These are phyloP conservation scores for Oryza coarctata DNA, from an alignment of 176 grass and related monocot species.

Conservation along the genomic window DNA sequence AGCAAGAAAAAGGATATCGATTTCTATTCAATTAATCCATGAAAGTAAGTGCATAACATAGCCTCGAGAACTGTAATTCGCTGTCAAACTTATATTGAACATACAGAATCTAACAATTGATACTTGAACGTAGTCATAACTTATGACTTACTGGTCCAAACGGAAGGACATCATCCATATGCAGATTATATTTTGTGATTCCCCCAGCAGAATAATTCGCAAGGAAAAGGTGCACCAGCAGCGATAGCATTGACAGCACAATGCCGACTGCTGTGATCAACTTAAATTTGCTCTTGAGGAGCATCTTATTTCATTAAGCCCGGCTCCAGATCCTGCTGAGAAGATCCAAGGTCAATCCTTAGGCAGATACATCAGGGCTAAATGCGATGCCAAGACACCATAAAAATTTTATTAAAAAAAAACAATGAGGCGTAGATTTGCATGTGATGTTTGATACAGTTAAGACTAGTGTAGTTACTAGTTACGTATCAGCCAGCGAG, in stretches of 20 bases:
- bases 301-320: conserved; percentile 78
- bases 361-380: neutral
- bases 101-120: neutral
- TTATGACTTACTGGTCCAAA: conserved; percentile 58
- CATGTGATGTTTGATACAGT: neutral
- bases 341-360: neutral
- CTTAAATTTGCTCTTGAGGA: conserved; percentile 92
- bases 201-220: conserved; percentile 82
- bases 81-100: neutral
- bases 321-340: conserved; percentile 40
- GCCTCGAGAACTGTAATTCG: neutral
- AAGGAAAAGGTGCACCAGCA: conserved; percentile 85
- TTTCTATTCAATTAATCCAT: neutral
- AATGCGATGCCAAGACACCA: neutral
- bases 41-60: conserved; percentile 6
- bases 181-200: conserved; percentile 54
- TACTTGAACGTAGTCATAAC: neutral
- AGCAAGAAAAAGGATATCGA: conserved; percentile 21
- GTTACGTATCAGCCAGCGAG: neutral
- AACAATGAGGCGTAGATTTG: neutral
- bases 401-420: neutral
- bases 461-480: neutral
- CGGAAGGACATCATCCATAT: conserved; percentile 59
- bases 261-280: conserved; percentile 81
- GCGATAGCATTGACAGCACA: conserved; percentile 67